Evolutionary conservation across 2,329 filamentous ascomycete species (phyloP).

Genomic region (Gaeumannomyces sp.): DNA sequence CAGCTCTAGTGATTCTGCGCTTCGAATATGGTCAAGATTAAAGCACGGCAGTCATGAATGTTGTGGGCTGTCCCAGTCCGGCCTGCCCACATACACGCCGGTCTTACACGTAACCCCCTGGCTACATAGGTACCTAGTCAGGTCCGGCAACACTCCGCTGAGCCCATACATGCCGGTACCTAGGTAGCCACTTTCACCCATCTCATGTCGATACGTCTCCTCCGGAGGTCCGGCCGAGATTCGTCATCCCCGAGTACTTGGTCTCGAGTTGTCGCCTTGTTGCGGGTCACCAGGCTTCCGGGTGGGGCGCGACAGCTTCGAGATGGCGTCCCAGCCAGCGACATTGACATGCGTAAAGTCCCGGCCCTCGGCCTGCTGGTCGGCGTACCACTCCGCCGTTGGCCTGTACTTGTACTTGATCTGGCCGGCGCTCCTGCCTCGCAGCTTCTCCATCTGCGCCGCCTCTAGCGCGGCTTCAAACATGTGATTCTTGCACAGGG

Average conservation of each 20-base stretch:
- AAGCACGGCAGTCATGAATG: too few relatives aligned
- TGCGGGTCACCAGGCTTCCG: not conserved
- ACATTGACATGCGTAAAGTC: slow-evolving; percentile 44
- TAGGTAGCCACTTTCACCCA: not conserved
- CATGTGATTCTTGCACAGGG: slow-evolving; percentile 38
- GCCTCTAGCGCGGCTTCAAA: slow-evolving; percentile 33
- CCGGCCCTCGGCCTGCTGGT: slow-evolving; percentile 39
- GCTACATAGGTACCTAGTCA: too few relatives aligned
- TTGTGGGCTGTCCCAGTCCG: too few relatives aligned
- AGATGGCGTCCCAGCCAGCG: slow-evolving; percentile 35
- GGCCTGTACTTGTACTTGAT: slow-evolving; percentile 38
- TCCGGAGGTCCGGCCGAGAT: too few relatives aligned
- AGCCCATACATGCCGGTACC: too few relatives aligned
- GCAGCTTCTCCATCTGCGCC: slow-evolving; percentile 23
- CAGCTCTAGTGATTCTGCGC: too few relatives aligned
- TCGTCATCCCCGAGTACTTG: not conserved
- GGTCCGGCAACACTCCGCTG: too few relatives aligned
- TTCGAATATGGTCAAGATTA: too few relatives aligned
- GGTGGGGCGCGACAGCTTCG: not conserved
- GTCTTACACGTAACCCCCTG: too few relatives aligned
- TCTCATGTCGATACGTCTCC: not conserved
- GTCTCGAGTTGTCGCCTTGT: not conserved
- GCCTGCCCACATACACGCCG: too few relatives aligned
- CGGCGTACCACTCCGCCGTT: slow-evolving; percentile 46
- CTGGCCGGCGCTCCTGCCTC: slow-evolving; percentile 14